phyloP scores from a whole-genome alignment of 805 yeast genomes.

The Zygosaccharomyces bisporus region DNA sequence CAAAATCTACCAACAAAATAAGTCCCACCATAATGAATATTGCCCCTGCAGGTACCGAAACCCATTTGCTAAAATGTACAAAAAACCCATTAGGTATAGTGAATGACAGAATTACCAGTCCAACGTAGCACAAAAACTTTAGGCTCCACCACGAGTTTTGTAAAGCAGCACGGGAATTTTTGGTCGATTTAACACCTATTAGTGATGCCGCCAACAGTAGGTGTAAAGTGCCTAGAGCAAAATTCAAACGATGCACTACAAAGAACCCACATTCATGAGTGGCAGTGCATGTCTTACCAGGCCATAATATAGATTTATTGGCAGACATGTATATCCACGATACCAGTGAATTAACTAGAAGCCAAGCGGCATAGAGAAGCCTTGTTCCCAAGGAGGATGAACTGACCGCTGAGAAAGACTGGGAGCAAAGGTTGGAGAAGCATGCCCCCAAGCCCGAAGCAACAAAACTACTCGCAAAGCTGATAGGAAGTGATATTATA shows the following conservation, averaged over 20 bases:
- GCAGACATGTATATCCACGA: conserved; percentile 88
- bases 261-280: conserved; percentile 87
- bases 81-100: conserved; percentile 84
- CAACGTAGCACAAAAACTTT: conserved; percentile 59
- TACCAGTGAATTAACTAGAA: conserved; percentile 70
- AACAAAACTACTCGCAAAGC: conserved; percentile 53
- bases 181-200: conserved; percentile 70
- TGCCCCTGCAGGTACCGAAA: conserved; percentile 80
- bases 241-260: conserved; percentile 88
- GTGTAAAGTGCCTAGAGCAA: conserved; percentile 81
- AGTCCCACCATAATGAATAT: conserved; percentile 86
- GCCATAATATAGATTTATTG: conserved; percentile 68
- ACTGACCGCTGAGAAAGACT: conserved; percentile 49
- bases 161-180: conserved; percentile 70
- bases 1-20: conserved; percentile 88
- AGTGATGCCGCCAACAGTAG: conserved; percentile 62
- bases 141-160: conserved; percentile 93
- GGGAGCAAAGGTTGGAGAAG: conserved; percentile 61
- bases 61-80: conserved; percentile 84
- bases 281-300: conserved; percentile 78
- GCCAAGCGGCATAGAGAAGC: conserved; percentile 74
- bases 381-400: conserved; percentile 81
- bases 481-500: conserved; percentile 66
- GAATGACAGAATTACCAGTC: conserved; percentile 59
- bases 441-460: conserved; percentile 84